phyloP scores from a whole-genome alignment of 495 filamentous ascomycete genomes.

The Talaromyces adpressus region DNA sequence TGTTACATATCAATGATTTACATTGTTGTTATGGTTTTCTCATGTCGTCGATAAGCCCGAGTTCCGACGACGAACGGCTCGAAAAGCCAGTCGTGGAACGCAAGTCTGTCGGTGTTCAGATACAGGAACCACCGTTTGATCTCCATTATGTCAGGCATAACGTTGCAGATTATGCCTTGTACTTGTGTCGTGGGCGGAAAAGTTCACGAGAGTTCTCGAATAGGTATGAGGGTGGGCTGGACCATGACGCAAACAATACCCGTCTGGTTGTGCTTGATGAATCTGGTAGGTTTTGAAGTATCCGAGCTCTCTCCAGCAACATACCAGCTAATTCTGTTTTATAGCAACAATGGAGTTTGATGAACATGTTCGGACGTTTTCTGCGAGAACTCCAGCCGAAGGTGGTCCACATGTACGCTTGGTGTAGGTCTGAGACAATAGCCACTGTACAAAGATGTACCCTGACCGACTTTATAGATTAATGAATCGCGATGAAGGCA shows the following conservation, averaged over 20 bases:
- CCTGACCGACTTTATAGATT: background rate
- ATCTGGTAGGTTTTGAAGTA: background rate
- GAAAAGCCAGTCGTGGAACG: background rate
- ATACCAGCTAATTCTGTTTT: background rate
- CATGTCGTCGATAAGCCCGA: background rate
- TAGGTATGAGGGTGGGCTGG: background rate
- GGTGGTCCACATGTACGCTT: background rate
- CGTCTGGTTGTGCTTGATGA: slow-evolving; percentile 4
- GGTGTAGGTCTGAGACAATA: background rate
- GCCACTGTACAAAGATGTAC: background rate
- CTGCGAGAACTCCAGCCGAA: slow-evolving; percentile 1
- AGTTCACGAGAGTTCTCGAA: background rate
- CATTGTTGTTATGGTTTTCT: background rate
- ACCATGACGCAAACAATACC: background rate
- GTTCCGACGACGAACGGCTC: background rate
- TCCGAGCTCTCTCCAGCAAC: background rate
- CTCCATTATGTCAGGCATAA: background rate
- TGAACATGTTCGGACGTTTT: background rate
- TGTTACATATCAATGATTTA: background rate
- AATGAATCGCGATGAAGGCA: slow-evolving; percentile 7
- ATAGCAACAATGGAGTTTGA: slow-evolving; percentile 6
- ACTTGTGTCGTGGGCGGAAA: background rate
- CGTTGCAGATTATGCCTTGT: background rate
- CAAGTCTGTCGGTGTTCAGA: background rate
- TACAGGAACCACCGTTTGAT: background rate